A percentile compares a stretch with the other conserved stretches of the same genome.
phyloP scores from a whole-genome alignment of 345 rosid genomes.

The Eucalyptus regnans region DNA sequence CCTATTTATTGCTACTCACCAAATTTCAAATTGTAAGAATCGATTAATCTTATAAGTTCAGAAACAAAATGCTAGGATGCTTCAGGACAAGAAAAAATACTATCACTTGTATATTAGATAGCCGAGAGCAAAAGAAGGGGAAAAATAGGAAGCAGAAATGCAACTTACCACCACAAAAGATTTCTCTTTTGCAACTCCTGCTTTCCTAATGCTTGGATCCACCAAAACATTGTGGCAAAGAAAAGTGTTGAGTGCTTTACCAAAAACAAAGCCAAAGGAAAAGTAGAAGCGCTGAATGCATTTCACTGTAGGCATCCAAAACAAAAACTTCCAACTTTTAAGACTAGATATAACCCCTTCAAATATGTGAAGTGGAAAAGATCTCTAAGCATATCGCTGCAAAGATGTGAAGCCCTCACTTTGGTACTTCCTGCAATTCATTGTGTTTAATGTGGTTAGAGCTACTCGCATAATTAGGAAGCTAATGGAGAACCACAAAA shows the following conservation, averaged over 20 bases:
- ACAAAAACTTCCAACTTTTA: neutral
- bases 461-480: neutral
- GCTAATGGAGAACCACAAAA: neutral
- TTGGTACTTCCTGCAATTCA: slow-evolving; percentile 13
- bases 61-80: neutral
- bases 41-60: neutral
- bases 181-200: no score
- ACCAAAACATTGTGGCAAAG: neutral
- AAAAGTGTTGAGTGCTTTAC: neutral
- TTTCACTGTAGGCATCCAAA: neutral
- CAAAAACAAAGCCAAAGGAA: neutral
- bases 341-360: neutral
- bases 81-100: neutral
- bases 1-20: neutral
- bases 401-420: neutral
- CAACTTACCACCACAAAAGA: neutral
- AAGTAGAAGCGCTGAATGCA: neutral
- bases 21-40: neutral
- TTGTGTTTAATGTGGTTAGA: neutral
- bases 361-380: neutral
- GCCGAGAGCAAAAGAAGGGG: neutral
- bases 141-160: neutral
- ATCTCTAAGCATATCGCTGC: slow-evolving; percentile 5
- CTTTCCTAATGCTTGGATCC: neutral
- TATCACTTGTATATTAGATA: neutral